phyloP scores from a whole-genome alignment of 148 eudicot genomes.

The Rhododendron mucronatum region DNA sequence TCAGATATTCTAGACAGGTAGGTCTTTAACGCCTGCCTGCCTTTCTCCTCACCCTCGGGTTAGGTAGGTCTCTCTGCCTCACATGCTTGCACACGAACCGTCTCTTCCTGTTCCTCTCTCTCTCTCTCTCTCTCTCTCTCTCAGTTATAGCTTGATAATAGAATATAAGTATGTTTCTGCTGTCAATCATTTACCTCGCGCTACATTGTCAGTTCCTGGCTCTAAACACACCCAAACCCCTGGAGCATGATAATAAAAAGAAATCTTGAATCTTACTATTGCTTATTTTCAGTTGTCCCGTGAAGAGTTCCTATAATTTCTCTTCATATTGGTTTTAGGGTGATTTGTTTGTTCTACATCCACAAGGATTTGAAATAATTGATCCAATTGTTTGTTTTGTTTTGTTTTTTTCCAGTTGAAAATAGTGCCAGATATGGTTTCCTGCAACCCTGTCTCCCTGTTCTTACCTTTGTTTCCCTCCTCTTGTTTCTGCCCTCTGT shows the following conservation, averaged over 20 bases:
- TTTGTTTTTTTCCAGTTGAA: not conserved
- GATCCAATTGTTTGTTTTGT: not conserved
- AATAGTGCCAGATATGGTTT: not conserved
- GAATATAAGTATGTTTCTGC: not conserved
- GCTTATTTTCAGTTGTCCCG: not conserved
- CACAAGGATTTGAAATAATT: not conserved
- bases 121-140: no score
- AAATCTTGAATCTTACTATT: not conserved
- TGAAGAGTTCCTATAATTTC: not conserved
- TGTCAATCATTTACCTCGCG: not conserved
- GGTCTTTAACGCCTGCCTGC: not conserved
- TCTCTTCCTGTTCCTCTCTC: not conserved
- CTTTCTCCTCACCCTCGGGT: not conserved
- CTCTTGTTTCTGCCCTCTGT: not conserved
- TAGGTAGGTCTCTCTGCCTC: not conserved
- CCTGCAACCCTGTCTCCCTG: not conserved
- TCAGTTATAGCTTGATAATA: no score
- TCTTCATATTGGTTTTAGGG: not conserved
- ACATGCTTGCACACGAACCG: not conserved
- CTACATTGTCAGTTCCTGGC: not conserved
- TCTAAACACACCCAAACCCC: not conserved
- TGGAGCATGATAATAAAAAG: not conserved
- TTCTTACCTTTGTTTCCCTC: not conserved
- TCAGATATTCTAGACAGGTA: not conserved
- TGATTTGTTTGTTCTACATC: not conserved